Evolutionary conservation across 805 yeast genomes (phyloP), one percentile per base, ranked within the genome.

Genomic region (Candida multigemmis): DNA sequence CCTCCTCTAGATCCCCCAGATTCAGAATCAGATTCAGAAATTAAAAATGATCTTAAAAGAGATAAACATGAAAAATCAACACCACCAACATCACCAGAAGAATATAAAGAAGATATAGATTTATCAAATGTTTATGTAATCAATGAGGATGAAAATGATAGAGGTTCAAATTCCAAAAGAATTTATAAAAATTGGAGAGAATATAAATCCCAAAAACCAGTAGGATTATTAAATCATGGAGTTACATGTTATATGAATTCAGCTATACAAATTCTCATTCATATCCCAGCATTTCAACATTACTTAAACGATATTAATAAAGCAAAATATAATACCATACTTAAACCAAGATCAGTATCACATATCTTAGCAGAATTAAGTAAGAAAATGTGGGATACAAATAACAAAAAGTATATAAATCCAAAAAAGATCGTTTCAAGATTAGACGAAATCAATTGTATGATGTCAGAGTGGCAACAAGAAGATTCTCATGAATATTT

Each of bases 381-480:
- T 11, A 63, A 62, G 19, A 69, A 68, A 43, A 77, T 82, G 81
- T 81, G 85, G 83, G 63, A 61, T 28, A 38, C 64, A n/a, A 73
- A 68, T 23, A 63, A 57, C 19, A 53, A 31, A 27, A 60, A 65
- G 33, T 74, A 68, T 42, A 63, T 85, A 28, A 81, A 81, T 53
- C 97, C 95, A 7, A 74, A 74, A 40, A 73, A 71, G 43, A 63
- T 86, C 41, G 77, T 83, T 32, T 65, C 65, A 27, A 66, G 85
- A 38, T 60, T 83, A 31, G 82, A 71, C 26, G 94, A 84, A 42
- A 84, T 89, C 42, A 86, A 86, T 53, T 84, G 94, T 49, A 83
- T 84, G 94, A 85, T 87, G 94, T 76, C 86, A 23, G 91, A 78
- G 50, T 87, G 95, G 95, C 87, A 85, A 53, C 98, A 91, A 52